phyloP scores from a whole-genome alignment of 2,329 filamentous ascomycete genomes.

The Hypoxylon sp. region DNA sequence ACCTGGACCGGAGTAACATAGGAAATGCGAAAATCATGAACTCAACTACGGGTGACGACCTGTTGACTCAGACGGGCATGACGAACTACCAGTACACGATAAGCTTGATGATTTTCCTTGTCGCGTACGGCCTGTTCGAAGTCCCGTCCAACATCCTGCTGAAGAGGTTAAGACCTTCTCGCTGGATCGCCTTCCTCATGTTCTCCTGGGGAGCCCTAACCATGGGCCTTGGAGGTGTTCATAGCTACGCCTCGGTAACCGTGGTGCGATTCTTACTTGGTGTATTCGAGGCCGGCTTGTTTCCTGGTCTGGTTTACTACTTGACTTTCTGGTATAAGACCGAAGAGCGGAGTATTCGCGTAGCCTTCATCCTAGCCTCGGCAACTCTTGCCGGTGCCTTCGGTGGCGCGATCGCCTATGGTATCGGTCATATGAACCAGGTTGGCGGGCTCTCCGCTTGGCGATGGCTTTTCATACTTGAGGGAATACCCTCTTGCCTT shows the following conservation, averaged over 20 bases:
- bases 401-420: constrained; percentile 78
- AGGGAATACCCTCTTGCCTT: constrained; percentile 57
- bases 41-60: constrained; percentile 51
- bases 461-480: constrained; percentile 73
- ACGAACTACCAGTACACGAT: constrained; percentile 52
- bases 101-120: constrained; percentile 53
- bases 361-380: constrained; percentile 63
- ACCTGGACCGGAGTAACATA: constrained; percentile 68
- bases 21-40: constrained; percentile 58
- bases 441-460: constrained; percentile 72
- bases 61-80: constrained; percentile 52
- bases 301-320: constrained; percentile 54
- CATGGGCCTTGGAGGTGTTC: constrained; percentile 59
- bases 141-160: constrained; percentile 51
- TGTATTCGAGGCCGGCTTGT: constrained; percentile 57
- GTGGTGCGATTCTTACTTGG: constrained; percentile 62
- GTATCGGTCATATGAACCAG: constrained; percentile 77
- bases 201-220: constrained; percentile 61
- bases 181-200: constrained; percentile 64
- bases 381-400: constrained; percentile 78
- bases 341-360: constrained; percentile 61
- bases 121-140: constrained; percentile 45
- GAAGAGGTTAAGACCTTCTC: constrained; percentile 60
- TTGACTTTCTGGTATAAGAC: constrained; percentile 65
- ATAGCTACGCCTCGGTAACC: constrained; percentile 57